These are phyloP conservation scores for Lachnellula occidentalis DNA, from an alignment of 2,329 filamentous ascomycete genomes.

Conservation along the genomic window DNA sequence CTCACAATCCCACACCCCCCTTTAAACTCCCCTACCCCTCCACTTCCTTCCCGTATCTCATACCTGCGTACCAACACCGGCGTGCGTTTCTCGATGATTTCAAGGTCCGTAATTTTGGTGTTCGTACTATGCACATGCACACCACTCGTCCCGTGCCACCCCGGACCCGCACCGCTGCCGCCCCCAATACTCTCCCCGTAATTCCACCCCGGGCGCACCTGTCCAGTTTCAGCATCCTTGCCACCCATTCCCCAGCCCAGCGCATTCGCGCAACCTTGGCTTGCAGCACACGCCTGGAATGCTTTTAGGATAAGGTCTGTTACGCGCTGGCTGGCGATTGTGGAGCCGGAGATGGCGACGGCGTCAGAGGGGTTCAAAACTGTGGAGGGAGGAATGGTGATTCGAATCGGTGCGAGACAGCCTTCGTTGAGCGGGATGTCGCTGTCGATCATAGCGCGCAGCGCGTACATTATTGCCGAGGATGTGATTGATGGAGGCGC, in stretches of 20 bases:
- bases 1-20: conserved; percentile 71
- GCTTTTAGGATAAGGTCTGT: conserved; percentile 76
- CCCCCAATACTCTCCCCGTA: conserved; percentile 83
- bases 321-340: conserved; percentile 70
- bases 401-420: conserved; percentile 67
- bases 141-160: conserved; percentile 66
- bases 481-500: conserved; percentile 75
- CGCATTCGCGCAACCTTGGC: conserved; percentile 76
- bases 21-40: conserved; percentile 56
- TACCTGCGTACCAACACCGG: conserved; percentile 68
- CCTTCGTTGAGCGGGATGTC: conserved; percentile 87
- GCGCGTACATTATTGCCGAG: conserved; percentile 76
- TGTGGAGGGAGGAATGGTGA: conserved; percentile 65
- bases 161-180: conserved; percentile 64
- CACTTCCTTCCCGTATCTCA: conserved; percentile 54
- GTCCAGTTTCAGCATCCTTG: conserved; percentile 45
- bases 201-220: conserved; percentile 65
- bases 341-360: conserved; percentile 76
- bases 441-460: conserved; percentile 69
- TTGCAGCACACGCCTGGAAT: conserved; percentile 70
- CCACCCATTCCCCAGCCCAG: conserved; percentile 76
- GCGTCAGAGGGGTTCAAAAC: conserved; percentile 70
- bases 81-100: conserved; percentile 71
- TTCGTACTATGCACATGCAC: conserved; percentile 87
- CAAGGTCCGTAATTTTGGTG: conserved; percentile 75